phyloP scores from a whole-genome alignment of 2,329 filamentous ascomycete genomes.

The Aspergillus sp. region DNA sequence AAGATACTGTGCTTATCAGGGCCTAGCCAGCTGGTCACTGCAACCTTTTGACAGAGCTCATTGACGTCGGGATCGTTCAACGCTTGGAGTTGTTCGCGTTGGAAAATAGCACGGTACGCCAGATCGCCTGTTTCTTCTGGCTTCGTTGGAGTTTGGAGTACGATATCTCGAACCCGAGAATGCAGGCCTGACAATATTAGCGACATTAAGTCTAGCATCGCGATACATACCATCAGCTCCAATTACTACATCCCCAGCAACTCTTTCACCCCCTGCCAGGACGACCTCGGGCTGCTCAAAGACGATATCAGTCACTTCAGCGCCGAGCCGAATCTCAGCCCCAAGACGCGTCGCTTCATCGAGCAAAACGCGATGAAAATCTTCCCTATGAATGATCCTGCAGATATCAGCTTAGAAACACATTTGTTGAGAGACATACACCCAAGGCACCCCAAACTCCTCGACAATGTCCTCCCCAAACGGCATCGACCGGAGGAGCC shows the following conservation, averaged over 20 bases:
- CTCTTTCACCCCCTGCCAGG: slow-evolving; percentile 4
- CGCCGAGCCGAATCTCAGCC: slow-evolving; percentile 7
- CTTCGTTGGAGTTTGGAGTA: slow-evolving; percentile 41
- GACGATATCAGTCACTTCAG: slow-evolving; percentile 9
- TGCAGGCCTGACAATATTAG: slow-evolving; percentile 12
- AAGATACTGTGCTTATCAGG: slow-evolving; percentile 60
- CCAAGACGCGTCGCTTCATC: slow-evolving; percentile 17
- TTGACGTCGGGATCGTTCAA: slow-evolving; percentile 37
- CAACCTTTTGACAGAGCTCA: slow-evolving; percentile 47
- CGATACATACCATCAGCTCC: slow-evolving; percentile 19
- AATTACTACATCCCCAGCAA: slow-evolving; percentile 19
- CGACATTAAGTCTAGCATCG: neutral
- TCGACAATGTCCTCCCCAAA: slow-evolving; percentile 19
- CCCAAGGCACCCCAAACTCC: slow-evolving; percentile 25
- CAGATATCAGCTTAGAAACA: neutral
- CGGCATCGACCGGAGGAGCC: slow-evolving; percentile 19
- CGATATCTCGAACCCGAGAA: slow-evolving; percentile 12
- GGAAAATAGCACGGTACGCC: slow-evolving; percentile 61
- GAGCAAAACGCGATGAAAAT: slow-evolving; percentile 20
- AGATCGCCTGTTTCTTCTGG: slow-evolving; percentile 61
- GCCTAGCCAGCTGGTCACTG: slow-evolving; percentile 62
- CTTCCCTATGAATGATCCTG: slow-evolving; percentile 23
- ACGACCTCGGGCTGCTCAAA: slow-evolving; percentile 6
- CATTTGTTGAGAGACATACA: slow-evolving; percentile 13
- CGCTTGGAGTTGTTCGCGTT: slow-evolving; percentile 33